phyloP scores from a whole-genome alignment of 805 yeast species.

The Yamadazyma insecticola region DNA sequence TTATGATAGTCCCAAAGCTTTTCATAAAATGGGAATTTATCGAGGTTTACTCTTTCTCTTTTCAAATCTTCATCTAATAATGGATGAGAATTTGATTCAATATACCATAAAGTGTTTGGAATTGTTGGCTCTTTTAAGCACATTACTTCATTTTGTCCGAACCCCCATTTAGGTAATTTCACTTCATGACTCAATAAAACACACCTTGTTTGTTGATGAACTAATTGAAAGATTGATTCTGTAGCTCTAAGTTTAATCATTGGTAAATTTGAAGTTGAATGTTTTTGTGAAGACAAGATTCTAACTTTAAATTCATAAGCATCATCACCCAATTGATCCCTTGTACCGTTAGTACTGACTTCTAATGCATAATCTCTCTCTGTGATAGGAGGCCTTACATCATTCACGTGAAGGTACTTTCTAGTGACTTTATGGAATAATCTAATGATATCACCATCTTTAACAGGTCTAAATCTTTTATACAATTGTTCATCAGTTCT shows the following conservation, averaged over 20 bases:
- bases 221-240: constrained; percentile 65
- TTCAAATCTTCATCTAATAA: constrained; percentile 18
- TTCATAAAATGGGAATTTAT: constrained; percentile 36
- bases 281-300: constrained; percentile 32
- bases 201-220: constrained; percentile 67
- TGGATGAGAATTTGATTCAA: constrained; percentile 65
- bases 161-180: constrained; percentile 81
- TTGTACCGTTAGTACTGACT: constrained; percentile 68
- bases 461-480: constrained; percentile 28
- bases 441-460: constrained; percentile 55
- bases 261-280: constrained; percentile 27
- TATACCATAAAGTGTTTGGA: constrained; percentile 66
- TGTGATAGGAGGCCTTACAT: constrained; percentile 78
- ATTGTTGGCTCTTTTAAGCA: constrained; percentile 73
- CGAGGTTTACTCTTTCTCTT: constrained; percentile 17
- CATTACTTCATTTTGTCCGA: constrained; percentile 79
- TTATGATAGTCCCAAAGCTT: constrained; percentile 55
- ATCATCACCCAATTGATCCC: constrained; percentile 57
- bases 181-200: constrained; percentile 66
- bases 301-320: constrained; percentile 68
- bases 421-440: constrained; percentile 70
- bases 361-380: constrained; percentile 89
- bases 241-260: constrained; percentile 45
- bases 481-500: constrained; percentile 37
- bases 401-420: constrained; percentile 59